Evolutionary conservation across 2,329 filamentous ascomycete genomes (phyloP).

Genomic region (Cercospora zeina): DNA sequence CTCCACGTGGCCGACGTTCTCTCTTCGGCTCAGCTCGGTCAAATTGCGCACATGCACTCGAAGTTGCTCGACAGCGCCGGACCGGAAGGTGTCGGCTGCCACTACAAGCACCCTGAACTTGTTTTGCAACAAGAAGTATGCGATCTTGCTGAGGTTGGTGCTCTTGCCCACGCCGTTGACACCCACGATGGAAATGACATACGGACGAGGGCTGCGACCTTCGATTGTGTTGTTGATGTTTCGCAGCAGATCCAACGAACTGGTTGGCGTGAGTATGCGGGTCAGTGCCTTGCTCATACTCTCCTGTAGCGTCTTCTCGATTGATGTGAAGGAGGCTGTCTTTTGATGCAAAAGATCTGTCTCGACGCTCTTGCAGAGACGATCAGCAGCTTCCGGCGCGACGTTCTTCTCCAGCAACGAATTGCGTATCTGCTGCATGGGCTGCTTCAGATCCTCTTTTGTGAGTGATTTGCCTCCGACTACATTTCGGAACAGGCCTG

Average conservation of each 20-base stretch:
- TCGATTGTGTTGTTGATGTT: conserved; percentile 82
- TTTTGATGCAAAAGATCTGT: conserved; percentile 86
- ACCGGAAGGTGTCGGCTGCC: conserved; percentile 94
- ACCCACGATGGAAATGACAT: conserved; percentile 96
- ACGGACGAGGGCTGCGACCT: conserved; percentile 68
- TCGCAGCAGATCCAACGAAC: conserved; percentile 88
- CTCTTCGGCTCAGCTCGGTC: conserved; percentile 80
- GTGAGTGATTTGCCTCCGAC: conserved; percentile 92
- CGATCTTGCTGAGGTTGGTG: conserved; percentile 96
- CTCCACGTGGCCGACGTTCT: conserved; percentile 77
- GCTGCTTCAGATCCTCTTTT: conserved; percentile 83
- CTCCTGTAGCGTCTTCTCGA: conserved; percentile 76
- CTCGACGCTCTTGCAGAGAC: conserved; percentile 88
- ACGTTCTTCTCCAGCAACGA: conserved; percentile 95
- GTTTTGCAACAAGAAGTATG: conserved; percentile 96
- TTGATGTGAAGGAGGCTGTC: conserved; percentile 79
- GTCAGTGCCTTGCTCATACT: conserved; percentile 91
- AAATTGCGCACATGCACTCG: conserved; percentile 93
- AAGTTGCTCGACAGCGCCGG: conserved; percentile 93
- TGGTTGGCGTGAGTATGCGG: conserved; percentile 94
- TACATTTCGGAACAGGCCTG: conserved; percentile 88
- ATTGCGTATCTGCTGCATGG: conserved; percentile 94
- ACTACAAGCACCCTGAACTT: conserved; percentile 93
- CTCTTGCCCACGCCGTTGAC: conserved; percentile 99
- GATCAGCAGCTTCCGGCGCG: conserved; percentile 86